Percentiles rank a stretch among this genome's conserved stretches.
Conservation (phyloP, 2,329 filamentous ascomycete species). For the Aspergillus sp. region DNA sequence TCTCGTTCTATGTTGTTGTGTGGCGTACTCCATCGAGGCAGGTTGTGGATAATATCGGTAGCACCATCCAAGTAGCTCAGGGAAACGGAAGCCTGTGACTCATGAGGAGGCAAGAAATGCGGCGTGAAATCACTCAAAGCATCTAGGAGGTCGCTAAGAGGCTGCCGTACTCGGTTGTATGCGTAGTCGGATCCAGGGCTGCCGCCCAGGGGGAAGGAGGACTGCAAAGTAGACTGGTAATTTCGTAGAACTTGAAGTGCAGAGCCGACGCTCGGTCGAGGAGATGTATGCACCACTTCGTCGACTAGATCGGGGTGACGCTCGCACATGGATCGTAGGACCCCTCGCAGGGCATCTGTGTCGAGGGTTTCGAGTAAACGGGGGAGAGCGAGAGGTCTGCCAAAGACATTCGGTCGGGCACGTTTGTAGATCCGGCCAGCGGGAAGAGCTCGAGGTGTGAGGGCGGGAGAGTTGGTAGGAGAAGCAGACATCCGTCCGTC, state of each 20-base stretch:
- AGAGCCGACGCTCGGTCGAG: constrained; percentile 77
- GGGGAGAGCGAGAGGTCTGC: constrained; percentile 60
- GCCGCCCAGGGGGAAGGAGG: constrained; percentile 79
- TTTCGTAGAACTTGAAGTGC: constrained; percentile 74
- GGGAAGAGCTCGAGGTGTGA: constrained; percentile 63
- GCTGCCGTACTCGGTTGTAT: constrained; percentile 85
- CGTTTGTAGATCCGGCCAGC: constrained; percentile 65
- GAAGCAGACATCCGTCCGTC: constrained; percentile 90
- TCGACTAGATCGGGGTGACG: constrained; percentile 79
- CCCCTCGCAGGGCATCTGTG: constrained; percentile 72
- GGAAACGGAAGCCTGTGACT: constrained; percentile 76
- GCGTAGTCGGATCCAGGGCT: constrained; percentile 85
- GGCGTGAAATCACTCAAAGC: constrained; percentile 91
- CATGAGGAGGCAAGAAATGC: constrained; percentile 88
- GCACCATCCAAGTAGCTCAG: constrained; percentile 84
- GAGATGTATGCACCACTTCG: constrained; percentile 78
- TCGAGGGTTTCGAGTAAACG: constrained; percentile 94
- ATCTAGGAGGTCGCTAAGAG: constrained; percentile 74
- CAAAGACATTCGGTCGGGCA: constrained; percentile 63
- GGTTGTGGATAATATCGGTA: constrained; percentile 80
- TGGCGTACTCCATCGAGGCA: constrained; percentile 87
- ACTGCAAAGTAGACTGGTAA: constrained; percentile 74
- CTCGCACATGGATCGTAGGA: constrained; percentile 89
- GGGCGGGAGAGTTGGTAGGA: constrained; percentile 74
- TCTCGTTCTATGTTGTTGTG: constrained; percentile 90